A percentile compares a stretch with the other conserved stretches of the same genome.
Conservation (phyloP, 2,329 filamentous ascomycete genomes). For the Cadophora luteo-olivacea region DNA sequence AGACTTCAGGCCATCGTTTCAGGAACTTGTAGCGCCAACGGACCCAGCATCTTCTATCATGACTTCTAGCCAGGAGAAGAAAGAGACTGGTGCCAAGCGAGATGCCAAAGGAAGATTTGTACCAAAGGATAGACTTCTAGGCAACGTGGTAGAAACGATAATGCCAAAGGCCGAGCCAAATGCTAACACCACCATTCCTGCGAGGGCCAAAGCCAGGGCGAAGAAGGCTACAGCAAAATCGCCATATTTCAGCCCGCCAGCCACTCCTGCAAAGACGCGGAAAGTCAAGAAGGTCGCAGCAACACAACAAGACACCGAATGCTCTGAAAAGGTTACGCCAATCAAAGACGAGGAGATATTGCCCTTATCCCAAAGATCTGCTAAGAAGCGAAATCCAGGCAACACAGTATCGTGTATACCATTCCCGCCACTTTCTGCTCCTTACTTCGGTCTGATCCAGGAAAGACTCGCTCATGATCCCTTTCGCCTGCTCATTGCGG, state of each 20-base stretch:
- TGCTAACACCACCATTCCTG: background rate
- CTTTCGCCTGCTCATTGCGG: slow-evolving; percentile 81
- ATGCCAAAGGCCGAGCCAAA: background rate
- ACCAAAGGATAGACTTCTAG: background rate
- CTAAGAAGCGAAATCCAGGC: slow-evolving; percentile 33
- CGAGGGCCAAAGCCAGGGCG: slow-evolving; percentile 25
- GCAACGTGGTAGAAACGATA: background rate
- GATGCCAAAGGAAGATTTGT: slow-evolving; percentile 31
- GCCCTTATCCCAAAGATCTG: slow-evolving; percentile 16
- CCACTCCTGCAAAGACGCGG: slow-evolving; percentile 20
- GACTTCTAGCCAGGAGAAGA: background rate
- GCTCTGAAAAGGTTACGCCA: slow-evolving; percentile 13
- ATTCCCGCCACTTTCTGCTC: slow-evolving; percentile 70
- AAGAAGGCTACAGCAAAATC: slow-evolving; percentile 41
- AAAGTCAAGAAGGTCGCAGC: slow-evolving; percentile 13
- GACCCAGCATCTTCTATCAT: background rate
- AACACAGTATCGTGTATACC: slow-evolving; percentile 58
- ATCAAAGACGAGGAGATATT: slow-evolving; percentile 9
- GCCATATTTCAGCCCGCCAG: slow-evolving; percentile 40
- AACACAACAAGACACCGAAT: background rate
- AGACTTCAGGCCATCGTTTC: background rate
- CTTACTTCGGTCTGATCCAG: slow-evolving; percentile 80
- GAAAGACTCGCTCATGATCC: slow-evolving; percentile 77
- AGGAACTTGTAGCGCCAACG: background rate
- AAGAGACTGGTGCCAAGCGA: slow-evolving; percentile 3